phyloP scores from a whole-genome alignment of 768 basidiomycete genomes.

The Peribolospora kevripleyi region DNA sequence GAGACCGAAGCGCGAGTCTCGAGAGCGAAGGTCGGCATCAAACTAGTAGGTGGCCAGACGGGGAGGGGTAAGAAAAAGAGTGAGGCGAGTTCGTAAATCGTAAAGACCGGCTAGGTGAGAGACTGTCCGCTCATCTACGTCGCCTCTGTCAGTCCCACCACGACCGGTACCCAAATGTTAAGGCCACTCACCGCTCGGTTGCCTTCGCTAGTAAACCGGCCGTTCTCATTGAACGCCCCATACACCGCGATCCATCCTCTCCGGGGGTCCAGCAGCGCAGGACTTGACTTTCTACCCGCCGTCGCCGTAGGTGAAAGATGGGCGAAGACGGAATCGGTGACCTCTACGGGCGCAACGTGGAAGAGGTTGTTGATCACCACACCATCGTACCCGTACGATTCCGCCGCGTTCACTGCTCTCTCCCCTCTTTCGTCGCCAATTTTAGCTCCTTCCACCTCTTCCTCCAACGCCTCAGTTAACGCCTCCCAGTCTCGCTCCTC shows the following conservation, averaged over 20 bases:
- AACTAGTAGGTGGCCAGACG: neutral
- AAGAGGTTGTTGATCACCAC: neutral
- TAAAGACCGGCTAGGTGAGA: no score
- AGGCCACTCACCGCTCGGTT: neutral
- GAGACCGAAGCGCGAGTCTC: neutral
- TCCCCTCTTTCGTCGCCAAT: neutral
- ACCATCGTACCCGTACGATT: neutral
- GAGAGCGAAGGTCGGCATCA: neutral
- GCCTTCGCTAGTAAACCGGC: neutral
- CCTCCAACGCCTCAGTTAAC: neutral
- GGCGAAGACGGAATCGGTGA: slow-evolving; percentile 1
- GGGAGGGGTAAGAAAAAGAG: neutral
- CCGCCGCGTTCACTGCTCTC: no score
- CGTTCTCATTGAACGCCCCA: slow-evolving; percentile 2
- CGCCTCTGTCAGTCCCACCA: neutral
- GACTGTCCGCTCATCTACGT: no score
- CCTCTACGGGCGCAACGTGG: neutral
- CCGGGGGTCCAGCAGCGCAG: neutral
- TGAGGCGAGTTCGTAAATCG: no score
- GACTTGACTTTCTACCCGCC: neutral
- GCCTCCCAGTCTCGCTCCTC: neutral
- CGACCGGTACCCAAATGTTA: neutral
- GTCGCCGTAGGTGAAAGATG: neutral
- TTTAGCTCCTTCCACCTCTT: neutral
- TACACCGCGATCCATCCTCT: neutral